Conservation (phyloP, 2,329 filamentous ascomycete genomes). For the Verticillium nubilum region DNA sequence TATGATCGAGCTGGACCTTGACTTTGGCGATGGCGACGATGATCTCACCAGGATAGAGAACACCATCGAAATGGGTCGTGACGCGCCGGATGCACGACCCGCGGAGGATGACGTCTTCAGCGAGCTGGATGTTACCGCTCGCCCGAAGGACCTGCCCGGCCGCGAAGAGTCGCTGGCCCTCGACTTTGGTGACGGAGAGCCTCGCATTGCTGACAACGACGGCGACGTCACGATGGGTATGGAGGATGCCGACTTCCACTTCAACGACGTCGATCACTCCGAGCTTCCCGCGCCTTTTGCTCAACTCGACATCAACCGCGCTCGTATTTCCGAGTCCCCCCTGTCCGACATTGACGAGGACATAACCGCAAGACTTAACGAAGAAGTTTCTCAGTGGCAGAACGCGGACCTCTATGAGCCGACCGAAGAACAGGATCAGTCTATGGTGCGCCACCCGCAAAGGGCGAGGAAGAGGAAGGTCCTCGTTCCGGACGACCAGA, state of each 20-base stretch:
- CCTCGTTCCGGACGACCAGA: slow-evolving; percentile 75
- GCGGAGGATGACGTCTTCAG: slow-evolving; percentile 66
- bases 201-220: slow-evolving; percentile 56
- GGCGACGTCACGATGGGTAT: slow-evolving; percentile 60
- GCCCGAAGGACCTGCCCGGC: slow-evolving; percentile 50
- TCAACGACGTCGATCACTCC: slow-evolving; percentile 53
- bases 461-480: slow-evolving; percentile 73
- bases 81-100: slow-evolving; percentile 64
- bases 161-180: slow-evolving; percentile 51
- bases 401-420: slow-evolving; percentile 58
- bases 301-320: slow-evolving; percentile 43
- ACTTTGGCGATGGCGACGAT: slow-evolving; percentile 70
- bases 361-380: slow-evolving; percentile 34
- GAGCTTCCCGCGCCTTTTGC: slow-evolving; percentile 43
- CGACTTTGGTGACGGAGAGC: slow-evolving; percentile 47
- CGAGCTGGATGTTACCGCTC: slow-evolving; percentile 54
- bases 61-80: slow-evolving; percentile 86
- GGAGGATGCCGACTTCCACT: slow-evolving; percentile 59
- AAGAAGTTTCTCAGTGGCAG: slow-evolving; percentile 46
- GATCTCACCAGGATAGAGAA: slow-evolving; percentile 46
- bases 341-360: slow-evolving; percentile 62
- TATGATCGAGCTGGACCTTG: slow-evolving; percentile 67
- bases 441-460: slow-evolving; percentile 62
- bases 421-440: slow-evolving; percentile 49
- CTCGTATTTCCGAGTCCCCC: slow-evolving; percentile 63